Conservation (phyloP, 139 green algal species). For the Auxenochlorella protothecoides region DNA sequence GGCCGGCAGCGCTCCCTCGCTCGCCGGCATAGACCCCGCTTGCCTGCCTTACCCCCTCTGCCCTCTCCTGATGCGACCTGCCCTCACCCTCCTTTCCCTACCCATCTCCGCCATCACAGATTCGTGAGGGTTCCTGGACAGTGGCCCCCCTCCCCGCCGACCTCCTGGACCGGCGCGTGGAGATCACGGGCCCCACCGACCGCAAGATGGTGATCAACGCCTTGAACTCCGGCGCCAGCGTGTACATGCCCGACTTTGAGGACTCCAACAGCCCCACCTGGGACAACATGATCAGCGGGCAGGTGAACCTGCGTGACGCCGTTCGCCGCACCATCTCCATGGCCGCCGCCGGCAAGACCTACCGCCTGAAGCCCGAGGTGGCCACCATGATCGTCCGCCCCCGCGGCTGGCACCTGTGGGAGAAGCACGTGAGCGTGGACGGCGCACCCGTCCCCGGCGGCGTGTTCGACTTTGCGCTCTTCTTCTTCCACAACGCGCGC, state of each 20-base stretch:
- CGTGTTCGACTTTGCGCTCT: constrained; percentile 82
- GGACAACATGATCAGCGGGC: constrained; percentile 21
- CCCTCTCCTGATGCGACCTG: background rate
- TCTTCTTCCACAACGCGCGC: constrained; percentile 76
- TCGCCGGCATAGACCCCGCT: background rate
- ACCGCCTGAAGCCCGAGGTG: constrained; percentile 42
- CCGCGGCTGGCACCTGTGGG: constrained; percentile 68
- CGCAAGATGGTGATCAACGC: constrained; percentile 58
- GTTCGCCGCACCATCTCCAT: constrained; percentile 42
- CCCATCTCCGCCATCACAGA: background rate
- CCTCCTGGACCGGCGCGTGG: constrained; percentile 68
- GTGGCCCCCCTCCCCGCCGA: constrained; percentile 54
- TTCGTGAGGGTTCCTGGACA: constrained; percentile 51
- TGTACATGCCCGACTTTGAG: constrained; percentile 83
- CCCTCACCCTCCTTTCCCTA: background rate
- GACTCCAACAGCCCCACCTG: constrained; percentile 77
- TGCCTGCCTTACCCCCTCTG: background rate
- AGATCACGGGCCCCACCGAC: constrained; percentile 81
- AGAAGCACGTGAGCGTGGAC: constrained; percentile 72
- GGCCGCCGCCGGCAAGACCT: constrained; percentile 55
- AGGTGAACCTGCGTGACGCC: constrained; percentile 23
- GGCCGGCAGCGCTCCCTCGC: background rate
- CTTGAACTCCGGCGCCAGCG: constrained; percentile 52
- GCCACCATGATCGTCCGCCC: constrained; percentile 22
- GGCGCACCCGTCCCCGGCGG: constrained; percentile 45